Base-by-base conservation (phyloP, 129 eudicot genomes). In the Ambrosia trifida region DNA sequence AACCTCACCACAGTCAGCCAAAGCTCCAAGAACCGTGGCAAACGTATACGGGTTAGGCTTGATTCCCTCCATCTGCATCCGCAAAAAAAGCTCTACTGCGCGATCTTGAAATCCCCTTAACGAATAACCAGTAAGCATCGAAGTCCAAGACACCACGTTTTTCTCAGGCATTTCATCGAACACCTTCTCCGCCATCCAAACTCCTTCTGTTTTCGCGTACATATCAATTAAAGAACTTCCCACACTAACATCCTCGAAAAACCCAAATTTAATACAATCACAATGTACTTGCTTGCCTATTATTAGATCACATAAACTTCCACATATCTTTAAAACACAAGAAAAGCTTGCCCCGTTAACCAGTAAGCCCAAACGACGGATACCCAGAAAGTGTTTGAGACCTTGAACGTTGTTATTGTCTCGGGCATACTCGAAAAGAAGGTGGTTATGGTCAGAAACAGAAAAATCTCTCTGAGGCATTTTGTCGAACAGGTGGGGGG, bases 71-170 rank as follows among this genome's bases (percentile, higher is more conserved):
- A 50, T 51, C 70, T 67, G 79, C 97, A 94, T 94, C 49, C 51
- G 67, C 16, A 72, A 33, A 52, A 94, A 90, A 9, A 83, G 57
- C 53, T 81, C 79, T 53, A 79, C 40, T 8, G 89, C 95, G 70
- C 64, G 57, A 14, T 77, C 81, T 40, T 84, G 66, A 43, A 90
- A 20, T 14, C 87, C 86, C 49, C 76, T 83, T 59, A 74, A 47
- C 0, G 91, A 76, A 70, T 82, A 94, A 44, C 97, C 99, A 0
- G 87, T 68, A n/a, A 94, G 85, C 83, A 90, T 84, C 13, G 99
- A 94, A 70, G 98, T 89, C 98, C 97, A 94, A 61, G 97, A 79
- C 45, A 94, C 97, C 38, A 89, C 97, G 87, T 94, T 94, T 79
- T 77, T 87, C 53, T 69, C 82, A 16, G 64, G 81, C 83, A 94